These are phyloP conservation scores for Penicillium janthinellum DNA, from an alignment of 2,329 filamentous ascomycete genomes.

Conservation along the genomic window DNA sequence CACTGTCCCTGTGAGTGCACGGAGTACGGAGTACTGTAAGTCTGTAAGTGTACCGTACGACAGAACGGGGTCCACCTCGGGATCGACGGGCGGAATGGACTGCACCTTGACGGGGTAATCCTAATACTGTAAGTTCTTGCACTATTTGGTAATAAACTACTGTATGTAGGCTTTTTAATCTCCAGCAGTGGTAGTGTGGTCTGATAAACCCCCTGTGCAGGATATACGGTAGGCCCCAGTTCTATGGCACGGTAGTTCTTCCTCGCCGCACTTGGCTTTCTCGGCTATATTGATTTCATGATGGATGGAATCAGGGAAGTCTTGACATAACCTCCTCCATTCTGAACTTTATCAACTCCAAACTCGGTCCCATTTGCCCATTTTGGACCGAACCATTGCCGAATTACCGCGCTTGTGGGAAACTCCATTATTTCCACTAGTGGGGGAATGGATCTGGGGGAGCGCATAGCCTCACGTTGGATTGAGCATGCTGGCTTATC, in stretches of 20 bases:
- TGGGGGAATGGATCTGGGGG: neutral
- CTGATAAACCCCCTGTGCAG: neutral
- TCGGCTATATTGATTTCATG: neutral
- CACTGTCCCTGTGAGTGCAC: neutral
- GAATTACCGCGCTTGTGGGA: neutral
- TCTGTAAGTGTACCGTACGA: neutral
- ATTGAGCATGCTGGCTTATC: no score
- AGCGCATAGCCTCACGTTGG: no score
- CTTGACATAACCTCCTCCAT: neutral
- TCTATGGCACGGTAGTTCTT: neutral
- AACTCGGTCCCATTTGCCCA: constrained; percentile 1
- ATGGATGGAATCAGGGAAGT: neutral
- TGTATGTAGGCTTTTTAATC: neutral
- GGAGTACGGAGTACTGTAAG: neutral
- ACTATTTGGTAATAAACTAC: neutral
- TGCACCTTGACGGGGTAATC: neutral
- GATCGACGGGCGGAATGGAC: neutral
- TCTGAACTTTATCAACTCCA: neutral
- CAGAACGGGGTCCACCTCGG: constrained; percentile 1
- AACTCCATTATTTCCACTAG: neutral
- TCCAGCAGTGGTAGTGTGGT: neutral
- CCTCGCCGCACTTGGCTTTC: neutral
- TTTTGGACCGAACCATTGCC: constrained; percentile 3
- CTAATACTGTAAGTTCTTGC: no score
- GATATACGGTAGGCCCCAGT: neutral